A percentile compares a stretch with the other conserved stretches of the same genome.
Evolutionary conservation across 106 monocot species (phyloP).

Genomic region (Cymbidium sinense): DNA sequence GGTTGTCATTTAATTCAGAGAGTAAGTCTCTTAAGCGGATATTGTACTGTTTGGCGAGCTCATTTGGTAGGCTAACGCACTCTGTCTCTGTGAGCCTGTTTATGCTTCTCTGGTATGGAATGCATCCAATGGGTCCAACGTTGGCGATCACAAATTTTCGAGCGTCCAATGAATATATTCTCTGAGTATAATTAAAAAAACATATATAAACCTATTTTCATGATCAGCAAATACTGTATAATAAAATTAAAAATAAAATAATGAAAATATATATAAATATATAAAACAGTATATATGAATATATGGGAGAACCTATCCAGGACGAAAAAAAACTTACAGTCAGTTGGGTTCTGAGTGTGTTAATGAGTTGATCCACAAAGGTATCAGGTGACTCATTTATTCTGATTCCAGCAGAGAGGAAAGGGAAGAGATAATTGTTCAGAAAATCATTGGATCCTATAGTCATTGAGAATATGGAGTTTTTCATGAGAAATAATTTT

Average conservation of each 20-base stretch:
- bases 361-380: slow-evolving; percentile 64
- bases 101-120: slow-evolving; percentile 83
- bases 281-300: no score
- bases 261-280: no score
- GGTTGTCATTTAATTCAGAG: slow-evolving; percentile 49
- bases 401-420: slow-evolving; percentile 41
- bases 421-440: slow-evolving; percentile 84
- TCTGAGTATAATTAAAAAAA: slow-evolving; percentile 9
- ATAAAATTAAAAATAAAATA: no score
- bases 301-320: no score
- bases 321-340: slow-evolving; percentile 40
- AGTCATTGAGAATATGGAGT: slow-evolving; percentile 70
- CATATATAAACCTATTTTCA: no score
- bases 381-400: slow-evolving; percentile 33
- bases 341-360: slow-evolving; percentile 43
- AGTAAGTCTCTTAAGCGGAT: slow-evolving; percentile 43
- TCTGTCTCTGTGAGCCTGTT: slow-evolving; percentile 36
- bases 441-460: slow-evolving; percentile 90
- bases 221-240: no score
- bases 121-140: slow-evolving; percentile 86
- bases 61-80: slow-evolving; percentile 63
- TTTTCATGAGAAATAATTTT: slow-evolving; percentile 30
- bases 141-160: slow-evolving; percentile 78
- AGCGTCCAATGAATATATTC: slow-evolving; percentile 66
- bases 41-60: slow-evolving; percentile 61